Percentiles rank a stretch among this genome's conserved stretches.
These are phyloP conservation scores for Pestalotiopsis fici DNA, from an alignment of 2,329 filamentous ascomycete genomes.

Conservation along the genomic window DNA sequence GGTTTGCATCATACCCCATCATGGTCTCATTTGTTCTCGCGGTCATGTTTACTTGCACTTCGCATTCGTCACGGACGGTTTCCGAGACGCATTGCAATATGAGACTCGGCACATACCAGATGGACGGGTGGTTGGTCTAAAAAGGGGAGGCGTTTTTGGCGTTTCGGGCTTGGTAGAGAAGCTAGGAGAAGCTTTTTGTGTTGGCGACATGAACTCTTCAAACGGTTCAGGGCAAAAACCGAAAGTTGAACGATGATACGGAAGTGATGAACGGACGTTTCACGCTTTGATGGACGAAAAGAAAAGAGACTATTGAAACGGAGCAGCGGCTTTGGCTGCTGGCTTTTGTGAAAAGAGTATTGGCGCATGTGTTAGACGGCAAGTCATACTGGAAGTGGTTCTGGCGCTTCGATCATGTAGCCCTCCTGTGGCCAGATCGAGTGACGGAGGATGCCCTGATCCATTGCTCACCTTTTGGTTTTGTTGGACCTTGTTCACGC, in stretches of 20 bases:
- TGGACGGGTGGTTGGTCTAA: conserved; percentile 9
- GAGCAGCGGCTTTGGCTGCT: neutral
- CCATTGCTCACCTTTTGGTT: neutral
- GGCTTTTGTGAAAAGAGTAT: neutral
- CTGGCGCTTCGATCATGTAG: neutral
- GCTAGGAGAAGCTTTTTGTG: neutral
- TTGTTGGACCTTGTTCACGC: neutral
- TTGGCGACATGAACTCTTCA: too few relatives aligned
- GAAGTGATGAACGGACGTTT: neutral
- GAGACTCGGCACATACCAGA: conserved; percentile 16
- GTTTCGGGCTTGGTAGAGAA: neutral
- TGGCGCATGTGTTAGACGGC: neutral
- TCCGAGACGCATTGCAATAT: conserved; percentile 25
- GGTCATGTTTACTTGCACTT: conserved; percentile 14
- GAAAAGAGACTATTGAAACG: neutral
- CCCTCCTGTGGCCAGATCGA: neutral
- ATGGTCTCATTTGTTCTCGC: conserved; percentile 23
- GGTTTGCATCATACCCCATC: conserved; percentile 35
- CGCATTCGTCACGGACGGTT: conserved; percentile 21
- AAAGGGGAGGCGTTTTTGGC: conserved; percentile 11
- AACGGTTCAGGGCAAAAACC: neutral
- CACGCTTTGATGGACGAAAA: neutral
- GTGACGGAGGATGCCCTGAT: neutral
- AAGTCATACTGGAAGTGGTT: neutral
- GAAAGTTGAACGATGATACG: conserved; percentile 1